These are phyloP conservation scores for Leishmania martiniquensis DNA, from an alignment of 208 protist species.

Conservation along the genomic window DNA sequence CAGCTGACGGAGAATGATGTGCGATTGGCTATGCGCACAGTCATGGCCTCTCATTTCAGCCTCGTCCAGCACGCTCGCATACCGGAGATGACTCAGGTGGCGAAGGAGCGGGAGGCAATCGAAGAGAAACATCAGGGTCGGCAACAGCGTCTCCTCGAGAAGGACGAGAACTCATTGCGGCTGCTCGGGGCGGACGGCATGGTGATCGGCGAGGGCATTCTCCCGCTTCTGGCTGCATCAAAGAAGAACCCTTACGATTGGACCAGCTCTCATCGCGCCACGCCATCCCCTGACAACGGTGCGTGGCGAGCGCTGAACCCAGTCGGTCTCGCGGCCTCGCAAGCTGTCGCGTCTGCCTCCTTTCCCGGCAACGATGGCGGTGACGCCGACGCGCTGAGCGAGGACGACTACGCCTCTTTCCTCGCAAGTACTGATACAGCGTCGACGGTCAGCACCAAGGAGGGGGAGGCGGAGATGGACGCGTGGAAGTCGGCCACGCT, in stretches of 20 bases:
- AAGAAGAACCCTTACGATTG: neutral
- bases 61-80: conserved; percentile 17
- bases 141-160: conserved; percentile 57
- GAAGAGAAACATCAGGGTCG: conserved; percentile 22
- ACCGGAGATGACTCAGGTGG: conserved; percentile 34
- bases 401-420: conserved; percentile 26
- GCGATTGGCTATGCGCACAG: conserved; percentile 70
- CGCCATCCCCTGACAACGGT: neutral
- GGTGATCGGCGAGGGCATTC: conserved; percentile 63
- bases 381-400: conserved; percentile 10
- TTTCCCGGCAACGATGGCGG: conserved; percentile 1
- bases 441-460: neutral
- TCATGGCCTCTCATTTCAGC: conserved; percentile 71
- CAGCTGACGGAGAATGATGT: conserved; percentile 67
- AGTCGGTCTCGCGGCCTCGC: conserved; percentile 25
- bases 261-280: neutral
- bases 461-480: conserved; percentile 5
- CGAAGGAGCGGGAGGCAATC: conserved; percentile 35
- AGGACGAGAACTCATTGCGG: conserved; percentile 63
- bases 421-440: conserved; percentile 15
- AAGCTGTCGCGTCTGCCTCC: conserved; percentile 11
- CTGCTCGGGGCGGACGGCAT: conserved; percentile 53
- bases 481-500: conserved; percentile 40
- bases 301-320: conserved; percentile 38
- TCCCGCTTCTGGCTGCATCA: conserved; percentile 31